phyloP scores from a whole-genome alignment of 2,329 filamentous ascomycete species.

The Clarireedia paspali region DNA sequence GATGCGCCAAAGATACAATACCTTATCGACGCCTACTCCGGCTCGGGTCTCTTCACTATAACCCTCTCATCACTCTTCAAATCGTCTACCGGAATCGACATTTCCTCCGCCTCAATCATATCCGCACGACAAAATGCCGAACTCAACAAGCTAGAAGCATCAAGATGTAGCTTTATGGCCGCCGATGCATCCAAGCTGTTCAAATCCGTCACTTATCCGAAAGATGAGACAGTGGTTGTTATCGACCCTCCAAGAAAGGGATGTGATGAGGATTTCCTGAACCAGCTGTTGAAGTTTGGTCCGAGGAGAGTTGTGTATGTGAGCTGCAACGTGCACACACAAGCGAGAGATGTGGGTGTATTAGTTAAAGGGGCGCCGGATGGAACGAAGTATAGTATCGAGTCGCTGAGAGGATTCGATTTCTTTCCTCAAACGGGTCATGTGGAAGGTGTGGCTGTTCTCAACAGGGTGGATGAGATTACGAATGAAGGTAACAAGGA shows the following conservation, averaged over 20 bases:
- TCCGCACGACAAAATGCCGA: constrained; percentile 72
- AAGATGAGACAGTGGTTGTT: constrained; percentile 83
- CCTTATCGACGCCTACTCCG: constrained; percentile 96
- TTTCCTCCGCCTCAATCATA: constrained; percentile 68
- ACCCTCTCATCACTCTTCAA: constrained; percentile 81
- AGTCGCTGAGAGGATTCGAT: constrained; percentile 87
- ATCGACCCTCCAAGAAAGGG: constrained; percentile 96
- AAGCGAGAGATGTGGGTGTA: constrained; percentile 86
- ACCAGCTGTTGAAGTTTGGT: constrained; percentile 69
- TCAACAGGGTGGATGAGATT: constrained; percentile 46
- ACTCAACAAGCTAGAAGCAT: constrained; percentile 61
- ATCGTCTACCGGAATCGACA: constrained; percentile 83
- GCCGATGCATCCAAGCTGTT: constrained; percentile 84
- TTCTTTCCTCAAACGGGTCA: constrained; percentile 88
- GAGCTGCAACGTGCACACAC: constrained; percentile 96
- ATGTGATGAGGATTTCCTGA: constrained; percentile 77
- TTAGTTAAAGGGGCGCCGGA: constrained; percentile 62
- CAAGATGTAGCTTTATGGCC: constrained; percentile 76
- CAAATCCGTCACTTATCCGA: constrained; percentile 61
- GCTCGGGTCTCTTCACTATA: constrained; percentile 94
- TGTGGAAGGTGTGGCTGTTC: constrained; percentile 59
- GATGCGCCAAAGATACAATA: constrained; percentile 54
- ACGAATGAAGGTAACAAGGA: background rate
- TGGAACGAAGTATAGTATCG: constrained; percentile 65
- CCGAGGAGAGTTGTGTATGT: constrained; percentile 85